Evolutionary conservation across 371 early-diverging fungal species (phyloP).

Genomic region (Mucor plumbeus): DNA sequence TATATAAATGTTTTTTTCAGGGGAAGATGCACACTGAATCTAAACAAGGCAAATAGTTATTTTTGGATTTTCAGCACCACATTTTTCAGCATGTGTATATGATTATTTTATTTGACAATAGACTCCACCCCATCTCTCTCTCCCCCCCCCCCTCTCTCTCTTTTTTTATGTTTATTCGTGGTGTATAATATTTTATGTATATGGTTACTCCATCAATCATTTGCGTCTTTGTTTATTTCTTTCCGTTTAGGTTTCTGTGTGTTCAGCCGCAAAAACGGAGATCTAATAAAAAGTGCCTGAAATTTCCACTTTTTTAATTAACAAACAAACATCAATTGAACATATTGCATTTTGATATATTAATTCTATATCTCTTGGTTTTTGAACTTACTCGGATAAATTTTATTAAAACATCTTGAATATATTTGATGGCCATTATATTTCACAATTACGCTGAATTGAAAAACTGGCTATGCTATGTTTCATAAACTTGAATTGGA

Average conservation of each 20-base stretch:
- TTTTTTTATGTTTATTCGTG: neutral
- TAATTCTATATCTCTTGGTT: neutral
- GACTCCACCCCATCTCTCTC: no score
- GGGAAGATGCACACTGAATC: neutral
- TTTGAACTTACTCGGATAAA: neutral
- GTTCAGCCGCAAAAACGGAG: neutral
- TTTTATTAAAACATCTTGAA: neutral
- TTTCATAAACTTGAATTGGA: slow-evolving; percentile 4
- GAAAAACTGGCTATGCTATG: neutral
- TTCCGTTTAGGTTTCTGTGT: neutral
- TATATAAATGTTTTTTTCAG: neutral
- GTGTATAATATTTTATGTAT: no score
- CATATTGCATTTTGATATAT: neutral
- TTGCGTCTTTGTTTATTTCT: neutral
- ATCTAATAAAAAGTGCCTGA: neutral
- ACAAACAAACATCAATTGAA: neutral
- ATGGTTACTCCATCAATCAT: neutral
- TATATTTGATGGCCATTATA: no score
- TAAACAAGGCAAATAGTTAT: neutral
- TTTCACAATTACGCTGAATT: neutral
- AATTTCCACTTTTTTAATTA: neutral
- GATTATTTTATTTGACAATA: neutral
- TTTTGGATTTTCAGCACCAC: neutral
- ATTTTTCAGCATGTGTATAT: neutral
- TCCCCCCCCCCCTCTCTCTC: no score